Evolutionary conservation across 306 rosid species (phyloP).

Genomic region (Cucumis cinereus): DNA sequence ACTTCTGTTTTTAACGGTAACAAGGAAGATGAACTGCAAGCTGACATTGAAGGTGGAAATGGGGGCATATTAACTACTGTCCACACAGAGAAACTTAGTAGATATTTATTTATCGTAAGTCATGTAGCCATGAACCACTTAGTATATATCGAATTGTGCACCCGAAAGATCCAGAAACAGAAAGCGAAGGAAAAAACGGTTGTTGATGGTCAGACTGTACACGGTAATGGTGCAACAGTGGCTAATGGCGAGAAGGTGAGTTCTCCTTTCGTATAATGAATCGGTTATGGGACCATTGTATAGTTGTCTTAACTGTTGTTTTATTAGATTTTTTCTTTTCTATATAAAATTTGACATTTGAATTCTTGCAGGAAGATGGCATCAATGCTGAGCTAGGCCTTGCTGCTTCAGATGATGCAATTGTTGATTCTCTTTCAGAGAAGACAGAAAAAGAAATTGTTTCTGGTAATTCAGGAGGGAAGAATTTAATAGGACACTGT

Average conservation of each 20-base stretch:
- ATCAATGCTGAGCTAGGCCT: constrained; percentile 83
- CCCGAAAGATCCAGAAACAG: constrained; percentile 78
- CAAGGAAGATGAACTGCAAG: constrained; percentile 38
- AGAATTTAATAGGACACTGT: constrained; percentile 66
- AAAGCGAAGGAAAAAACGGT: constrained; percentile 41
- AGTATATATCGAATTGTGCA: constrained; percentile 76
- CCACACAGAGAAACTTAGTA: constrained; percentile 52
- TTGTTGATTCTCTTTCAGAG: constrained; percentile 69
- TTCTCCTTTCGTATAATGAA: neutral
- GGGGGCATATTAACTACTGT: constrained; percentile 35
- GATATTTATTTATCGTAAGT: constrained; percentile 67
- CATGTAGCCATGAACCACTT: constrained; percentile 91
- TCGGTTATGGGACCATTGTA: neutral
- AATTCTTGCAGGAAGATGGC: constrained; percentile 49
- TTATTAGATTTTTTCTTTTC: neutral
- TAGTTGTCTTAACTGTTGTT: neutral
- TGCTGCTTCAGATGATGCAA: constrained; percentile 91
- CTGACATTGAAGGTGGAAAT: constrained; percentile 30
- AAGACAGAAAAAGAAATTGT: constrained; percentile 85
- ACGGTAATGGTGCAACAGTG: constrained; percentile 22
- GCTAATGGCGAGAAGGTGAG: constrained; percentile 50
- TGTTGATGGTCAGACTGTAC: constrained; percentile 31
- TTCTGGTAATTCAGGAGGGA: constrained; percentile 44
- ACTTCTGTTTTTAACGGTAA: constrained; percentile 39
- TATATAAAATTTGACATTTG: neutral